Base-by-base conservation (phyloP, 2,329 filamentous ascomycete species). In the Claviceps paspali region DNA sequence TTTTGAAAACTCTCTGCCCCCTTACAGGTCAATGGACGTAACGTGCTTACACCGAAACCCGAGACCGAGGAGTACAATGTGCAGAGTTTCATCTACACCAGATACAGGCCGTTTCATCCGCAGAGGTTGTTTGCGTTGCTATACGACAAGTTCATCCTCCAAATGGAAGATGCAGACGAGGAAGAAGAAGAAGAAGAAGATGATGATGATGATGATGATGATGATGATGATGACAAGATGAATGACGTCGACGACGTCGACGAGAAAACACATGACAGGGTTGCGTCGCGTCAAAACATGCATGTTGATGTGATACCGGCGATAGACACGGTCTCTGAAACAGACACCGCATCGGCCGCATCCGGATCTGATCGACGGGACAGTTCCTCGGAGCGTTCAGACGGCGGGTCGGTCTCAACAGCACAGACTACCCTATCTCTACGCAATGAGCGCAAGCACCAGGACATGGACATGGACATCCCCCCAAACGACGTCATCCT, bases 21-120 rank as follows among this genome's bases (percentile, higher is more conserved):
- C n/a, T n/a, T 1, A 29, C 7, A 62, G 58, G 58, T 64, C 26
- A 65, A 65, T 32, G 63, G 62, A 0, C 54, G 55, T 12, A 71
- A 72, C 19, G 65, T 67, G 2, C 51, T 78, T 35, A 75, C 73
- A 0, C 76, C 76, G 0, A 81, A 73, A 49, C 79, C 79, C 0
- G 79, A 83, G 56, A 82, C 77, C 0, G 64, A 82, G 38, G 79
- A 82, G 62, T 82, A 82, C 49, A 76, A 76, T 6, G 77, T 84
- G 9, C 68, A 73, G 26, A 83, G 73, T 49, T 82, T 82, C 45
- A 73, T 84, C 10, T 84, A 84, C 51, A 62, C 65, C 1, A 68
- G 73, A 0, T 62, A 70, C 6, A 60, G 69, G 1, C 74, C 74
- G 0, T 69, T 71, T 38, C 63, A 70, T 29, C 67, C 67, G 0